Conservation (phyloP, 2,329 filamentous ascomycete species). For the Beauveria bassiana region DNA sequence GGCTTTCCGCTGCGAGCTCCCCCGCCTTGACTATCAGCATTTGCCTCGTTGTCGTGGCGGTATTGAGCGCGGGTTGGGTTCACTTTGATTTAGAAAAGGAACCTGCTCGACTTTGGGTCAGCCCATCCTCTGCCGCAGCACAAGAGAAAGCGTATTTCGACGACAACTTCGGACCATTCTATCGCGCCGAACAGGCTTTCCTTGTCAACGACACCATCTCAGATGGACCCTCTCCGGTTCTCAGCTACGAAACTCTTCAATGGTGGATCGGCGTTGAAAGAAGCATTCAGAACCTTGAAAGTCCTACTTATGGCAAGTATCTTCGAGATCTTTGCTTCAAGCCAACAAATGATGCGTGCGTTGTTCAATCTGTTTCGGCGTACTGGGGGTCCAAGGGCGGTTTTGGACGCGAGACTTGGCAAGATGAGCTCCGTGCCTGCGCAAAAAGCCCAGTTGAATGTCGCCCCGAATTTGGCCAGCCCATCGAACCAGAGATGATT, state of each 20-base stretch:
- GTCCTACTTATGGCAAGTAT: slow-evolving; percentile 56
- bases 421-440: slow-evolving; percentile 63
- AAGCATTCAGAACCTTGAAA: slow-evolving; percentile 64
- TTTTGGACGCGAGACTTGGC: slow-evolving; percentile 51
- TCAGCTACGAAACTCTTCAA: slow-evolving; percentile 77
- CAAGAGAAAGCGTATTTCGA: slow-evolving; percentile 95
- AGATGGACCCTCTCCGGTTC: slow-evolving; percentile 61
- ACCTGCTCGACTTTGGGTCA: slow-evolving; percentile 93
- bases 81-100: slow-evolving; percentile 85
- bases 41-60: slow-evolving; percentile 65
- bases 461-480: slow-evolving; percentile 81
- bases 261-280: slow-evolving; percentile 95
- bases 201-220: slow-evolving; percentile 76
- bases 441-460: slow-evolving; percentile 75
- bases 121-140: slow-evolving; percentile 81
- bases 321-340: slow-evolving; percentile 90
- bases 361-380: slow-evolving; percentile 84
- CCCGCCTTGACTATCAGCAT: slow-evolving; percentile 73
- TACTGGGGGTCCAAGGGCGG: slow-evolving; percentile 65
- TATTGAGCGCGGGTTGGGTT: slow-evolving; percentile 83
- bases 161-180: slow-evolving; percentile 87
- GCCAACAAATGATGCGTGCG: slow-evolving; percentile 79
- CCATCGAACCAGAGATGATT: slow-evolving; percentile 76
- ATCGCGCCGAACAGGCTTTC: slow-evolving; percentile 87
- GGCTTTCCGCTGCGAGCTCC: slow-evolving; percentile 72